Percentiles rank a stretch among this genome's conserved stretches.
Conservation (phyloP, 2,329 filamentous ascomycete species). For the Neonectria punicea region DNA sequence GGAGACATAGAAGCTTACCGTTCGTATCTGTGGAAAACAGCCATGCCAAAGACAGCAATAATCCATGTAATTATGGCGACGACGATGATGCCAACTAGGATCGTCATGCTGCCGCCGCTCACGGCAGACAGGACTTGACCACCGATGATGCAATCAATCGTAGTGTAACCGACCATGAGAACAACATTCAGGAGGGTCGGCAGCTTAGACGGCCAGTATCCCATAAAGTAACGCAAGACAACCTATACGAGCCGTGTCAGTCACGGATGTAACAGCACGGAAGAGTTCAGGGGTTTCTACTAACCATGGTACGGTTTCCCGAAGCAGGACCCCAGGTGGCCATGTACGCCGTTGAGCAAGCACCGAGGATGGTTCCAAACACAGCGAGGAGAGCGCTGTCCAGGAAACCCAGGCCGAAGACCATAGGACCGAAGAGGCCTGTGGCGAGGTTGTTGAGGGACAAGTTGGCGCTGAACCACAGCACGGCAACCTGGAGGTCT, state of each 20-base stretch:
- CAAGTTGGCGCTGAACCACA: constrained; percentile 58
- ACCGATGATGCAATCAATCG: constrained; percentile 83
- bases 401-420: constrained; percentile 77
- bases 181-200: constrained; percentile 56
- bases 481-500: constrained; percentile 53
- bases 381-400: constrained; percentile 78
- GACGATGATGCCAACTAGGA: constrained; percentile 79
- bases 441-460: constrained; percentile 67
- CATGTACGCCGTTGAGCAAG: constrained; percentile 79
- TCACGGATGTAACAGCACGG: not conserved
- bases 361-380: constrained; percentile 80
- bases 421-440: constrained; percentile 73
- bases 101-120: constrained; percentile 71
- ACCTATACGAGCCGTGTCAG: constrained; percentile 50
- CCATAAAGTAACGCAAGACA: constrained; percentile 81
- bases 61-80: constrained; percentile 78
- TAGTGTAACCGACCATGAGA: constrained; percentile 79
- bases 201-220: constrained; percentile 62
- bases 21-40: constrained; percentile 77
- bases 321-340: constrained; percentile 76
- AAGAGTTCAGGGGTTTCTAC: not conserved
- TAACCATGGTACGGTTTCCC: constrained; percentile 78
- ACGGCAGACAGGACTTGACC: constrained; percentile 81
- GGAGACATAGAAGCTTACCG: constrained; percentile 41
- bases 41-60: constrained; percentile 71